Evolutionary conservation across 2,329 filamentous ascomycete species (phyloP).

Genomic region (Xylariaceae sp.): DNA sequence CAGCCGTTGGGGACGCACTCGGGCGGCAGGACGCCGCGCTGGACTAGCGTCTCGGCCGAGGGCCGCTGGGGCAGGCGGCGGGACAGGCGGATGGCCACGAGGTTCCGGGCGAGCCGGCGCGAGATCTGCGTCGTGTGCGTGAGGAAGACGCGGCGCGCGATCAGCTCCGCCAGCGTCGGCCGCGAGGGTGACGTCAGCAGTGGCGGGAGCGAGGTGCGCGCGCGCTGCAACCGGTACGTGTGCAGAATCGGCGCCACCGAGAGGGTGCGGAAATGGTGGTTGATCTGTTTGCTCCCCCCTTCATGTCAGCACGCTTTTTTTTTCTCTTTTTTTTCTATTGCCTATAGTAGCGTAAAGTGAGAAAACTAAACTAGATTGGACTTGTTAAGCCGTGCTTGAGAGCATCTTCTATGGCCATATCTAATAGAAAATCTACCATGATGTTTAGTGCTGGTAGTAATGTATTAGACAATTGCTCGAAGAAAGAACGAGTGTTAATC

Average conservation of each 20-base stretch:
- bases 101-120: conserved; percentile 64
- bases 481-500: background rate
- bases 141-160: conserved; percentile 68
- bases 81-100: conserved; percentile 70
- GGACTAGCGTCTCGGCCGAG: conserved; percentile 63
- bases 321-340: too few species aligned
- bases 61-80: conserved; percentile 66
- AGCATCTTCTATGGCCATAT: too few species aligned
- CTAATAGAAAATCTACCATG: too few species aligned
- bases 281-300: conserved; percentile 60
- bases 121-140: conserved; percentile 70
- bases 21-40: conserved; percentile 67
- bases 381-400: too few species aligned
- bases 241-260: conserved; percentile 71
- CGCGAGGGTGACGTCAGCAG: conserved; percentile 62
- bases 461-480: too few species aligned
- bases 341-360: too few species aligned
- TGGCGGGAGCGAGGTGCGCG: conserved; percentile 59
- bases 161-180: conserved; percentile 66
- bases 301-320: too few species aligned
- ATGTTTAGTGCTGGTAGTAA: too few species aligned
- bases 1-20: conserved; percentile 56
- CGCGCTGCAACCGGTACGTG: conserved; percentile 63
- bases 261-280: conserved; percentile 65
- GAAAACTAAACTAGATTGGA: too few species aligned